phyloP scores from a whole-genome alignment of 306 rosid species.

The Cajanus cajan region DNA sequence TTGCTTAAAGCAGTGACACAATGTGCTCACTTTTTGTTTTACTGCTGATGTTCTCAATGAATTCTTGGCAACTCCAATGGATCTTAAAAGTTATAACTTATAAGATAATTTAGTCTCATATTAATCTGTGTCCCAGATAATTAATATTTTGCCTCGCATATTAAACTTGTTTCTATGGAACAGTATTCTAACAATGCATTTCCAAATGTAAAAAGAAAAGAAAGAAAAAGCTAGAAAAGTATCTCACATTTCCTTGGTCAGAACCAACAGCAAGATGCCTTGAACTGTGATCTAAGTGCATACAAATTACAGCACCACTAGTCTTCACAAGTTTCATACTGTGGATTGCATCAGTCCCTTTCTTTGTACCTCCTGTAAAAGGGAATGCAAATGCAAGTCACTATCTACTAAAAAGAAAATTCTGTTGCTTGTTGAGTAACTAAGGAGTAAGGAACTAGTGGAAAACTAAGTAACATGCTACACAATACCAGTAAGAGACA shows the following conservation, averaged over 20 bases:
- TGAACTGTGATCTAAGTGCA: slow-evolving; percentile 53
- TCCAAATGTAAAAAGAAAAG: neutral
- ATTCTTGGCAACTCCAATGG: neutral
- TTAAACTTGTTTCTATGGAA: neutral
- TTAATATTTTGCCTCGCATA: neutral
- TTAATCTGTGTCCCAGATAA: neutral
- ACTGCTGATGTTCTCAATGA: neutral
- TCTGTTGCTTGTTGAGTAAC: neutral
- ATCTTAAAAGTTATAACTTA: neutral
- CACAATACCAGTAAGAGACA: slow-evolving; percentile 69
- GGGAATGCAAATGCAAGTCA: slow-evolving; percentile 19
- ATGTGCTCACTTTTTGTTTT: neutral
- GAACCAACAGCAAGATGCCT: slow-evolving; percentile 84
- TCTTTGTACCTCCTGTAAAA: slow-evolving; percentile 68
- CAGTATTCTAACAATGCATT: neutral
- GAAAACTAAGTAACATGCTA: slow-evolving; percentile 3
- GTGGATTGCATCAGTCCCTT: slow-evolving; percentile 61
- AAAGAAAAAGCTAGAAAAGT: slow-evolving; percentile 8
- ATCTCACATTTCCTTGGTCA: slow-evolving; percentile 85
- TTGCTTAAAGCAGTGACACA: slow-evolving; percentile 5
- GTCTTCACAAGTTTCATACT: slow-evolving; percentile 66
- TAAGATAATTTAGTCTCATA: neutral
- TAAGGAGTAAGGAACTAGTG: neutral
- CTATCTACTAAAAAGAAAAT: slow-evolving; percentile 3
- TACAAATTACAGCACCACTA: slow-evolving; percentile 60